Base-by-base conservation (phyloP, 139 green algal species). In the Yamagishiella unicocca region DNA sequence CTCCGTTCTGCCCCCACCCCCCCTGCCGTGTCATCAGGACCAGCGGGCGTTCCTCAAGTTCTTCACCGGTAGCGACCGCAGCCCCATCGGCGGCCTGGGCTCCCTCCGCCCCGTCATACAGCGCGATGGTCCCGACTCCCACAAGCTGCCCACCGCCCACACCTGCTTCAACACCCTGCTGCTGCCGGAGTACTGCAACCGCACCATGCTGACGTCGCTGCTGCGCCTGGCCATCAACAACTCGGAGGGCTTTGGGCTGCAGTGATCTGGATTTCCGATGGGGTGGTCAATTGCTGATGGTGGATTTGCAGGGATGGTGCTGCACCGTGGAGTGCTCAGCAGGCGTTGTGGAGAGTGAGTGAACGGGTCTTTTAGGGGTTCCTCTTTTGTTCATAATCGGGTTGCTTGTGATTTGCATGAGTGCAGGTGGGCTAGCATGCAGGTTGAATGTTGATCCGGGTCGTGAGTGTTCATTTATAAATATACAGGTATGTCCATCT, bases 21-120 rank as follows among this genome's bases (percentile, higher is more conserved):
- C 58, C 58, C 58, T 67, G 58, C 58, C n/a, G 14, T 42, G n/a
- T 67, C 58, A 22, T 22, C 90, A 96, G 53, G 94, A 97, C 89
- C 93, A 95, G 80, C 92, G 93, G 58, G 84, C 91, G 42, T 98
- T 98, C 89, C 93, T 99, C 45, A 98, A 98, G 90, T 99, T 99
- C 90, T 98, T 98, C 93, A 98, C 96, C 27, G 97, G 97, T 67
- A 92, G 77, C 31, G 92, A 95, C 88, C 89, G 93, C 31, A 88
- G 95, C 1, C 97, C 97, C 46, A 97, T 99, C 54, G 97, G 97
- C 21, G 97, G 97, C 35, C 92, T 99, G 74, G 95, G 94, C 90
- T 96, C 95, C 74, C 90, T 98, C 71, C 93, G 95, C 67, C 95
- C 93, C 85, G 78, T 98, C 68, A 95, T 98, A 71, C 95, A 97